Percentiles rank a stretch among this genome's conserved stretches.
These are phyloP conservation scores for Apostasia ramifera DNA, from an alignment of 106 monocot species.

Conservation along the genomic window DNA sequence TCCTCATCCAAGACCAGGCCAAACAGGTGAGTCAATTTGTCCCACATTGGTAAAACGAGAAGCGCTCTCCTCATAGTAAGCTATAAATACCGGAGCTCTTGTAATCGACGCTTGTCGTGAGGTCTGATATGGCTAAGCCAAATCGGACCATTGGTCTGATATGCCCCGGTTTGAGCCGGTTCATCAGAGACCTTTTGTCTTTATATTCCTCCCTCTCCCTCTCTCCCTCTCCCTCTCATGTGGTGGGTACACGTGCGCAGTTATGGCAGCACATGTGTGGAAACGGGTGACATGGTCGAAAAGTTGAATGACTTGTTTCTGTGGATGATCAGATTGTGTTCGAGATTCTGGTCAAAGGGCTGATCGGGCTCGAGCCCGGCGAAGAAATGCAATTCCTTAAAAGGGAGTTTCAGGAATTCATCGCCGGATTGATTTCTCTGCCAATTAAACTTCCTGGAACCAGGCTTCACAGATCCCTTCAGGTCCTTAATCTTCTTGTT, in stretches of 20 bases:
- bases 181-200: no score
- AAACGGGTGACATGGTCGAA: no score
- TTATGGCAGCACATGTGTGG: slow-evolving; percentile 15
- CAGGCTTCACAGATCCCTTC: slow-evolving; percentile 72
- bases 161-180: no score
- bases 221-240: slow-evolving; percentile 6
- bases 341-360: slow-evolving; percentile 61
- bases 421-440: slow-evolving; percentile 80
- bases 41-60: not conserved
- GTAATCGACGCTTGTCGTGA: no score
- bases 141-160: no score
- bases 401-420: slow-evolving; percentile 77
- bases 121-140: no score
- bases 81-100: no score
- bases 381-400: slow-evolving; percentile 63
- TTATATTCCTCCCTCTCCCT: not conserved
- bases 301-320: no score
- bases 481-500: slow-evolving; percentile 22
- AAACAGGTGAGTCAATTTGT: slow-evolving; percentile 43
- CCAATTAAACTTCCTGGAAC: slow-evolving; percentile 81
- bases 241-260: slow-evolving; percentile 33
- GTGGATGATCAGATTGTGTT: slow-evolving; percentile 54
- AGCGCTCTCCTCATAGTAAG: not conserved
- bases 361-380: slow-evolving; percentile 75
- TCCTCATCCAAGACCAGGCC: slow-evolving; percentile 68